A percentile compares a stretch with the other conserved stretches of the same genome.
phyloP scores from a whole-genome alignment of 208 protist genomes.

The Crithidia fasciculata region DNA sequence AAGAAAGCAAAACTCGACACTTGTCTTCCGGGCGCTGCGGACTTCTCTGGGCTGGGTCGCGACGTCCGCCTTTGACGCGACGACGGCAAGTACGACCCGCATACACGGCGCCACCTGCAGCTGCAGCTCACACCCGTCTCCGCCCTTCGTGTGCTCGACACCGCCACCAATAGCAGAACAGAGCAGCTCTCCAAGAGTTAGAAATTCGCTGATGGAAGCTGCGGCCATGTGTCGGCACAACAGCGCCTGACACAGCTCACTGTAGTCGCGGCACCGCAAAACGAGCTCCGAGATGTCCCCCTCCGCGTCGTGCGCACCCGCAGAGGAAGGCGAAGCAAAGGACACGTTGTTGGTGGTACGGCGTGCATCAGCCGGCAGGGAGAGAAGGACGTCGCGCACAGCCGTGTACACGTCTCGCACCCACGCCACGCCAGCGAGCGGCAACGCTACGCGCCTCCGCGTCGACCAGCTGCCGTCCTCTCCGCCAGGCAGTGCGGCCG shows the following conservation, averaged over 20 bases:
- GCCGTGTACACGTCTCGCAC: conserved; percentile 5
- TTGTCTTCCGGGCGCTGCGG: too few species aligned
- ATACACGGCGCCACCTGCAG: neutral
- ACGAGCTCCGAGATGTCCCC: neutral
- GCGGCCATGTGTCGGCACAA: neutral
- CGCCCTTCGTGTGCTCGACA: neutral
- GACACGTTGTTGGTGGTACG: too few species aligned
- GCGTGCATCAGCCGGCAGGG: neutral
- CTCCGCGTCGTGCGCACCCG: neutral
- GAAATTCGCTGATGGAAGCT: too few species aligned
- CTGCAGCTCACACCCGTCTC: neutral
- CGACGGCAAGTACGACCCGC: too few species aligned
- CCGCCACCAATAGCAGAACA: neutral
- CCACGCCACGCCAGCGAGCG: neutral
- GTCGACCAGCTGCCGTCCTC: neutral
- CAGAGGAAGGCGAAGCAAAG: neutral
- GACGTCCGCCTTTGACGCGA: too few species aligned
- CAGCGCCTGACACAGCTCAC: conserved; percentile 5
- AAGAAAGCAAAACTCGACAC: too few species aligned
- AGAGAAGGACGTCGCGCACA: neutral
- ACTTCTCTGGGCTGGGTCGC: neutral
- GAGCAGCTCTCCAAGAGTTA: neutral
- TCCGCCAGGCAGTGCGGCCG: neutral
- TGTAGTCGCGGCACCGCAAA: conserved; percentile 2
- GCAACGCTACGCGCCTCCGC: neutral